Conservation (phyloP, 2,329 filamentous ascomycete genomes). For the Beauveria pseudobassiana region DNA sequence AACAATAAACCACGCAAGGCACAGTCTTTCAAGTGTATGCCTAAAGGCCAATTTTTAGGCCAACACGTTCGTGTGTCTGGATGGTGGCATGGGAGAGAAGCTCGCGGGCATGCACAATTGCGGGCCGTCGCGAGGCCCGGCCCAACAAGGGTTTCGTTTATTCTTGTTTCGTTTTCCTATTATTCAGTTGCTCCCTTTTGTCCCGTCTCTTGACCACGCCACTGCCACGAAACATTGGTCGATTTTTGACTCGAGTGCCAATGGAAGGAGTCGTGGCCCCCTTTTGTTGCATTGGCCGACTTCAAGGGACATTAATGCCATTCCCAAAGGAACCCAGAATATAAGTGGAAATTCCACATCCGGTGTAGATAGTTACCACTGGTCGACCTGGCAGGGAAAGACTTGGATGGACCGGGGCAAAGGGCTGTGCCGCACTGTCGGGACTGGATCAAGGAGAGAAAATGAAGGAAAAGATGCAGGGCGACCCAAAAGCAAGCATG, state of each 20-base stretch:
- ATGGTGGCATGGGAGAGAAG: background rate
- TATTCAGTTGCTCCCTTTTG: background rate
- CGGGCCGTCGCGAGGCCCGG: background rate
- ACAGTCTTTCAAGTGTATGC: background rate
- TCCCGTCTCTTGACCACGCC: background rate
- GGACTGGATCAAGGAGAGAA: background rate
- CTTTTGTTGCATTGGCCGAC: background rate
- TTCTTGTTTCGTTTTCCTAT: background rate
- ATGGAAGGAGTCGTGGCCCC: background rate
- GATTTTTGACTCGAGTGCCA: background rate
- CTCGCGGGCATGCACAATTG: background rate
- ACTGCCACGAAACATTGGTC: background rate
- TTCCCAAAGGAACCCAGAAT: background rate
- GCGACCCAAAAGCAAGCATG: conserved; percentile 4
- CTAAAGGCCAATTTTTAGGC: background rate
- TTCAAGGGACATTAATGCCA: background rate
- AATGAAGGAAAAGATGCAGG: background rate
- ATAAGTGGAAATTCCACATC: background rate
- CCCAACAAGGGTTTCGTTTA: background rate
- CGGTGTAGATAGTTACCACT: too few species aligned
- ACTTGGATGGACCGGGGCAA: background rate
- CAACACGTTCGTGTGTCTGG: background rate
- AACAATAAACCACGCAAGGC: background rate
- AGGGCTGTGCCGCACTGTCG: background rate
- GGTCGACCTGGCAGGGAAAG: background rate